These are phyloP conservation scores for Hamigera avellanea DNA, from an alignment of 495 filamentous ascomycete genomes.

Conservation along the genomic window DNA sequence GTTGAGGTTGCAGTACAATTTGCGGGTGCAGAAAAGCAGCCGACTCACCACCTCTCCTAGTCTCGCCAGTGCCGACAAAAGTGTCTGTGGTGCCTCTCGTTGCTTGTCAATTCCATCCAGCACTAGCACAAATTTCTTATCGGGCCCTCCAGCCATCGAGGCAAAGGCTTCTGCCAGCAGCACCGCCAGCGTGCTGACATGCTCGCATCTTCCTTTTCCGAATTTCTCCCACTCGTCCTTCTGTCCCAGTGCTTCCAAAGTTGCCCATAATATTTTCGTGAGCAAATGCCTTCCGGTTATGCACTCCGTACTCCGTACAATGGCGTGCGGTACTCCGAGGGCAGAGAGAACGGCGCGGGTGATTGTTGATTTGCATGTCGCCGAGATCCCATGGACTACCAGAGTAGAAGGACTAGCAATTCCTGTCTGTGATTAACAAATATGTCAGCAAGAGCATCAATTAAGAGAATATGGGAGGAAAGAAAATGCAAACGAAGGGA, in stretches of 20 bases:
- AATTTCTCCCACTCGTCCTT: conserved; percentile 26
- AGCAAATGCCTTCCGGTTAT: conserved; percentile 83
- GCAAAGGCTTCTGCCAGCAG: conserved; percentile 47
- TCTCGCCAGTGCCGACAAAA: conserved; percentile 72
- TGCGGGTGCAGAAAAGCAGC: no score
- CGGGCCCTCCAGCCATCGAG: conserved; percentile 9
- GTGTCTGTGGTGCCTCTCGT: conserved; percentile 64
- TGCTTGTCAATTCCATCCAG: conserved; percentile 88
- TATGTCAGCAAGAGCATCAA: no score
- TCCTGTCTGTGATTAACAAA: conserved; percentile 15
- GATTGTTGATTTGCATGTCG: conserved; percentile 82
- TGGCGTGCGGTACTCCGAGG: conserved; percentile 47
- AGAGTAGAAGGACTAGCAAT: conserved; percentile 44
- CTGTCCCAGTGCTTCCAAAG: conserved; percentile 24
- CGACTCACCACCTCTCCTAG: conserved; percentile 62
- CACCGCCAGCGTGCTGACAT: conserved; percentile 58
- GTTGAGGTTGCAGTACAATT: conserved; percentile 2
- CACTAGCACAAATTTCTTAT: conserved; percentile 61
- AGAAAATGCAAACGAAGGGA: no score
- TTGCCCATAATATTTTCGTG: conserved; percentile 41
- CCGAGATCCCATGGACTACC: conserved; percentile 74
- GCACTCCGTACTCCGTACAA: conserved; percentile 74
- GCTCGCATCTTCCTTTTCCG: conserved; percentile 58
- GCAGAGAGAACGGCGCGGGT: conserved; percentile 47
- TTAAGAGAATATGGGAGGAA: no score